These are phyloP conservation scores for Phoma herbarum DNA, from an alignment of 2,329 filamentous ascomycete genomes.

Conservation along the genomic window DNA sequence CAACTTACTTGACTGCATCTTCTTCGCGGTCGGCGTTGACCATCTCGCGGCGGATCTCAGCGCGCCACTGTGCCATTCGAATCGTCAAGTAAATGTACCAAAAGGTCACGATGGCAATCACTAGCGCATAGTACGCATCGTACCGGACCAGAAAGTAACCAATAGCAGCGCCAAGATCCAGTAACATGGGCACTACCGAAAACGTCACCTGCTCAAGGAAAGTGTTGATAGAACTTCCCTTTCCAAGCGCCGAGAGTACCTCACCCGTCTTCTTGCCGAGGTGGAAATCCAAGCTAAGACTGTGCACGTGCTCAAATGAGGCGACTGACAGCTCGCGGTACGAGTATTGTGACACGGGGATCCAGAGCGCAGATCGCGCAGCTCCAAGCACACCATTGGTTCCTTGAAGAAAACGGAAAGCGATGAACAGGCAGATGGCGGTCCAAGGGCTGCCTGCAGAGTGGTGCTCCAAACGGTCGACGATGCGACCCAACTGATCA, in stretches of 20 bases:
- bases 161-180: conserved; percentile 87
- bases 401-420: conserved; percentile 84
- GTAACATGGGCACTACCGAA: conserved; percentile 91
- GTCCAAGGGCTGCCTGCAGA: conserved; percentile 71
- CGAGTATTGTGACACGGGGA: conserved; percentile 95
- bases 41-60: conserved; percentile 90
- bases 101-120: conserved; percentile 90
- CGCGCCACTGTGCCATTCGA: conserved; percentile 91
- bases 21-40: conserved; percentile 94
- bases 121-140: conserved; percentile 88
- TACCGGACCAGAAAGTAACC: conserved; percentile 80
- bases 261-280: conserved; percentile 96
- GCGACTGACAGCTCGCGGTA: conserved; percentile 94
- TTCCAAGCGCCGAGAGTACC: conserved; percentile 93
- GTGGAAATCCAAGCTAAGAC: conserved; percentile 94
- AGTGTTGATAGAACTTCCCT: conserved; percentile 93
- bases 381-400: conserved; percentile 88
- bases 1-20: conserved; percentile 84
- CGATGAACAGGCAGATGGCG: conserved; percentile 77
- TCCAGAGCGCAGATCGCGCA: conserved; percentile 85
- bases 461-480: conserved; percentile 71
- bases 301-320: conserved; percentile 96
- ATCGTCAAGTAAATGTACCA: conserved; percentile 97
- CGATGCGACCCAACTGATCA: conserved; percentile 79
- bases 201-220: conserved; percentile 98